Percentiles rank a stretch among this genome's conserved stretches.
These are phyloP conservation scores for Cercospora sp. DNA, from an alignment of 2,329 filamentous ascomycete species.

Conservation along the genomic window DNA sequence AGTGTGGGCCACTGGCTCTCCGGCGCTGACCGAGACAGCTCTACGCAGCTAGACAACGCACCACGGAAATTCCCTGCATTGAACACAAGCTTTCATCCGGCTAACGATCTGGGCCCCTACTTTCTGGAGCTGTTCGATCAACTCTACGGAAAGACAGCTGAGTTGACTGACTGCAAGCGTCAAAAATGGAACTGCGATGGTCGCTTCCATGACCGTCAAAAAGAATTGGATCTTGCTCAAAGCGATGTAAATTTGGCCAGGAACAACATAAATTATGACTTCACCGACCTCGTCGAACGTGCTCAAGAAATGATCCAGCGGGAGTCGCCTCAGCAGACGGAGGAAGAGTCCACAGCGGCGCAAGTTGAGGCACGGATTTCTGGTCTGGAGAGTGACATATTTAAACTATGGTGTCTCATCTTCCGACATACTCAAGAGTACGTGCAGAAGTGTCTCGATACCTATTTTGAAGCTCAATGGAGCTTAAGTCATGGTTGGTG, in stretches of 20 bases:
- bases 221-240: neutral
- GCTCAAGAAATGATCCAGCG: neutral
- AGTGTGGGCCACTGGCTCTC: neutral
- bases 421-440: neutral
- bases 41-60: neutral
- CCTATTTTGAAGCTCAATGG: neutral
- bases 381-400: neutral
- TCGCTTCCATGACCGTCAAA: neutral
- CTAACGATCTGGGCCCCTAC: neutral
- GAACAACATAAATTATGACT: neutral
- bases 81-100: neutral
- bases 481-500: neutral
- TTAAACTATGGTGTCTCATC: neutral
- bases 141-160: neutral
- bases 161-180: neutral
- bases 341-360: neutral
- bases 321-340: neutral
- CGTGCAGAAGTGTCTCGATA: neutral
- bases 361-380: neutral
- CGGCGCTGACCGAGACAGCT: neutral
- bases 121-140: neutral
- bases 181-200: neutral
- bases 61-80: neutral
- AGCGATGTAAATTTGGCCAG: neutral
- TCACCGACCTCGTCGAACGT: neutral